Conservation (phyloP, 2,329 filamentous ascomycete genomes). For the Truncatella angustata region DNA sequence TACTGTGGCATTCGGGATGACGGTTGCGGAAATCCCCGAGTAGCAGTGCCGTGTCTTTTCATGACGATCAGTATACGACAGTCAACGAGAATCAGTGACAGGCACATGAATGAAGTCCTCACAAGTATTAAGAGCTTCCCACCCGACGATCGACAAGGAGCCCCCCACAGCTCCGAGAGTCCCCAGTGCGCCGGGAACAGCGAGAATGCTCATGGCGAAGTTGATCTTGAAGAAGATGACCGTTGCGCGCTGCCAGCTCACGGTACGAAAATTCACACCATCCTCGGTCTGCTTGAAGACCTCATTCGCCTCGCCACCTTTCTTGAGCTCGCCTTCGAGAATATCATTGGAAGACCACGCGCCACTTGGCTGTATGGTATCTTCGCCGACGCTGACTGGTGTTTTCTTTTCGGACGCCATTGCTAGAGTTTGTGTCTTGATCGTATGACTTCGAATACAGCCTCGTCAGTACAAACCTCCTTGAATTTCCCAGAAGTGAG, state of each 20-base stretch:
- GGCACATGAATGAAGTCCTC: neutral
- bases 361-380: no score
- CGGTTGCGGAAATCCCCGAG: conserved; percentile 24
- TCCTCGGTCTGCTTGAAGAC: conserved; percentile 24
- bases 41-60: conserved; percentile 19
- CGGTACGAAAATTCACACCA: conserved; percentile 27
- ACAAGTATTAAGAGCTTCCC: conserved; percentile 28
- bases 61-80: neutral
- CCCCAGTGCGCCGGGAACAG: conserved; percentile 15
- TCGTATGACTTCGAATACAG: no score
- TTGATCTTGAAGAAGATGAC: conserved; percentile 38
- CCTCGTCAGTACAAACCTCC: no score
- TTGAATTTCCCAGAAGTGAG: no score
- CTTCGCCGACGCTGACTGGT: no score
- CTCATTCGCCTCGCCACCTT: conserved; percentile 14
- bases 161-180: conserved; percentile 28
- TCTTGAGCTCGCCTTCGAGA: no score
- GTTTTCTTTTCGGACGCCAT: no score
- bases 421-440: no score
- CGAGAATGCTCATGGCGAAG: conserved; percentile 26
- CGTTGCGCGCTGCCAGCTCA: conserved; percentile 38
- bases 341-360: no score
- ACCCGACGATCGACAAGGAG: conserved; percentile 27
- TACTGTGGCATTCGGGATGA: conserved; percentile 23
- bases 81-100: neutral